Percentiles rank a stretch among this genome's conserved stretches.
Evolutionary conservation across 2,329 filamentous ascomycete species (phyloP).

Genomic region (Thielaviopsis euricoi): DNA sequence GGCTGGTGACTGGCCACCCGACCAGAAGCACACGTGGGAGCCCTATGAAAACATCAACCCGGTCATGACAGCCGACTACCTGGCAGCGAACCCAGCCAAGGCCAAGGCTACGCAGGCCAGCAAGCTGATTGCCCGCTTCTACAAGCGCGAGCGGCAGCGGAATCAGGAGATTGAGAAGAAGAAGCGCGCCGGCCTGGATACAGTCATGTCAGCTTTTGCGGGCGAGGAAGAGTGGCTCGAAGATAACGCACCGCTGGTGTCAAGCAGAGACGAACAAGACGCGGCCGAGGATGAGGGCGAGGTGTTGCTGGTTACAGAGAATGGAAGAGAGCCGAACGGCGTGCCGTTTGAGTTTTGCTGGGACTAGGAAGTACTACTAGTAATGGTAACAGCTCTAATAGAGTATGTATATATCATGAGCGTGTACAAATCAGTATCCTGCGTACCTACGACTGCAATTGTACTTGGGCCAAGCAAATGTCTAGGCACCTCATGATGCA

Average conservation of each 20-base stretch:
- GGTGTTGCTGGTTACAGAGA: not conserved
- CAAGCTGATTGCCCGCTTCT: not conserved
- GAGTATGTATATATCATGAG: no score
- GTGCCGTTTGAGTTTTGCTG: not conserved
- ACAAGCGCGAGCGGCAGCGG: not conserved
- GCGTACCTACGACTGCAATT: not conserved
- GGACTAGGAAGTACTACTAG: not conserved
- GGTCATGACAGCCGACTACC: not conserved
- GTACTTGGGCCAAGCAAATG: not conserved
- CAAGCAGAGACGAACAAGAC: not conserved
- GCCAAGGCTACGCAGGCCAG: not conserved
- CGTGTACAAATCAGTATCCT: no score
- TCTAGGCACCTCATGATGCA: no score
- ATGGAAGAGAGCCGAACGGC: not conserved
- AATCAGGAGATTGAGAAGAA: not conserved
- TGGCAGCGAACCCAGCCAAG: not conserved
- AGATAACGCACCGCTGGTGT: not conserved
- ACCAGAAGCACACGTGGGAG: conserved; percentile 42
- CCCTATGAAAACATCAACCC: conserved; percentile 31
- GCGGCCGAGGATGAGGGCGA: not conserved
- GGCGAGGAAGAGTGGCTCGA: not conserved
- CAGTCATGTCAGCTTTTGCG: conserved; percentile 2
- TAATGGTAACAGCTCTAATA: no score
- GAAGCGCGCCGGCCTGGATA: not conserved
- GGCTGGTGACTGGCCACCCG: conserved; percentile 38